Evolutionary conservation across 2,329 filamentous ascomycete species (phyloP), one percentile per base, ranked within the genome.

Genomic region (Fusarium sp.): DNA sequence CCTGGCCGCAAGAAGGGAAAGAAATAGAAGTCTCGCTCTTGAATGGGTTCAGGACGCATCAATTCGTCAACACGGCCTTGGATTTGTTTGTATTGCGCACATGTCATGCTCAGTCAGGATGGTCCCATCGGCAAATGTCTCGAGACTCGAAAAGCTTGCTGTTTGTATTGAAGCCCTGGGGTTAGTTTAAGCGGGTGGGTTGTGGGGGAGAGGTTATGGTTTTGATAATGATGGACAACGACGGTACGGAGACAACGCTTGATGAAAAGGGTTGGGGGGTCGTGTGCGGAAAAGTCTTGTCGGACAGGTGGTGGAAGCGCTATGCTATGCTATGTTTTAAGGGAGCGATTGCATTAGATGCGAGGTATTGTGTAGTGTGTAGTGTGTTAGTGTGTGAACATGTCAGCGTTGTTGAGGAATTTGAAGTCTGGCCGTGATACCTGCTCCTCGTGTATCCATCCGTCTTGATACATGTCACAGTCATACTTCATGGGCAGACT

Each of bases 1-100:
- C 91, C 94, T 16, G 89, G 92, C 72, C 95, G 96, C 83, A 98
- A 98, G 91, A 98, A 98, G 90, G 92, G 92, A 80, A 92, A 93
- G 87, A 94, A 92, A 87, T 92, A 85, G 79, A 75, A 24, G 16
- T 40, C 35, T 56, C 64, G 65, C 44, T 44, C 64, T 74, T 74
- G 63, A 36, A 53, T 22, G 12, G 59, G 33, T 61, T 60, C 36
- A 46, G 62, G 35, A 56, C 67, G 46, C 42, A 66, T 67, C 42
- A 66, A 53, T 57, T 67, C 36, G 68, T 72, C 16, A 67, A 27
- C 53, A 27, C 33, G 36, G 3, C 31, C 44, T 35, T 38, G 17
- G 46, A 35, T 36, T 11, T 24, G 51, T 22, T 40, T 59, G 24
- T 36, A 8, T 56, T 46, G 12, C 20, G 17, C 42, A 9, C 27